phyloP scores from a whole-genome alignment of 169 alveolate genomes.

The Babesia gibsoni region DNA sequence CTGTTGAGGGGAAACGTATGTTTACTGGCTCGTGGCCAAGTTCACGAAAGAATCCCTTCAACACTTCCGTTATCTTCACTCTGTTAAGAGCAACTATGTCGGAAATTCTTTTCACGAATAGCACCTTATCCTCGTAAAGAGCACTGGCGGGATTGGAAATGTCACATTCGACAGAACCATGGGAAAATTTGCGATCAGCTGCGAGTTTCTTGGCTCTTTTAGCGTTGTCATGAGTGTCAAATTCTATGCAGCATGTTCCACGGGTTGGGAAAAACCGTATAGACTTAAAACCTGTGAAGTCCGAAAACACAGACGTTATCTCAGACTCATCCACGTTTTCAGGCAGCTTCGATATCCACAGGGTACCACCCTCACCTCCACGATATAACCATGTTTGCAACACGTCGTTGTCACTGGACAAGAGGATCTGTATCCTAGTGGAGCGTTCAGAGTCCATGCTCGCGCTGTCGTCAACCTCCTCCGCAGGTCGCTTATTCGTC shows the following conservation, averaged over 20 bases:
- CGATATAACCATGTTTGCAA: constrained; percentile 33
- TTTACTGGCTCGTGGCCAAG: constrained; percentile 39
- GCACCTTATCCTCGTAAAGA: constrained; percentile 67
- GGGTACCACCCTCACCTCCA: constrained; percentile 18
- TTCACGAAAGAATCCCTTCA: constrained; percentile 41
- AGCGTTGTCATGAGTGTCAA: constrained; percentile 63
- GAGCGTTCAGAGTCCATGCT: constrained; percentile 25
- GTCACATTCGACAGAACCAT: constrained; percentile 1
- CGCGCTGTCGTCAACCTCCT: constrained; percentile 11
- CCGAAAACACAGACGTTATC: constrained; percentile 11
- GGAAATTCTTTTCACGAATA: constrained; percentile 61
- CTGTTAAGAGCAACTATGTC: constrained; percentile 38
- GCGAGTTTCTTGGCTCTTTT: constrained; percentile 17
- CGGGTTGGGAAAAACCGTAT: constrained; percentile 18
- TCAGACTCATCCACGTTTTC: neutral
- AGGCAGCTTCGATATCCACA: constrained; percentile 27
- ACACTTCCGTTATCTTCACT: constrained; percentile 21
- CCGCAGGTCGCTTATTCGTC: constrained; percentile 4
- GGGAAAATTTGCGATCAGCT: constrained; percentile 10
- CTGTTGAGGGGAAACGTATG: constrained; percentile 56
- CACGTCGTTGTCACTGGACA: constrained; percentile 24
- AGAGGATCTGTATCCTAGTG: constrained; percentile 10
- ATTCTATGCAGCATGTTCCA: constrained; percentile 59
- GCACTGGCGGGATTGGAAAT: constrained; percentile 65
- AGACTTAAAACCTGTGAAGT: constrained; percentile 29